Percentiles rank a stretch among this genome's conserved stretches.
Evolutionary conservation across 306 rosid genomes (phyloP).

Genomic region (Prunus dulcis): DNA sequence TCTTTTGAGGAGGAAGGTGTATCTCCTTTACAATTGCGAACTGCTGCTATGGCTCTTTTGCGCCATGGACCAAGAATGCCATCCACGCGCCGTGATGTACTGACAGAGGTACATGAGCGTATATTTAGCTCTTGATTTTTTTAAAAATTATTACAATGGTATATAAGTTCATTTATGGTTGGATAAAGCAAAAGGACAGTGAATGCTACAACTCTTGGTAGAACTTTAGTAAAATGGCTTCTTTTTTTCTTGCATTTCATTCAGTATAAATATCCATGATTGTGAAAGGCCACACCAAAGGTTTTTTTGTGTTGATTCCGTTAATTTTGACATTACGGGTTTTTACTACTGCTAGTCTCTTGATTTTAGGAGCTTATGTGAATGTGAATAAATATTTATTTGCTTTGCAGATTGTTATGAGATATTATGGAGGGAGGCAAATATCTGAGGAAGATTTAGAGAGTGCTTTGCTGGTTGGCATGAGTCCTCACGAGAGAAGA

Average conservation of each 20-base stretch:
- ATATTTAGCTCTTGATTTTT: not conserved
- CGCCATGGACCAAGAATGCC: constrained; percentile 95
- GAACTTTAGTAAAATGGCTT: not conserved
- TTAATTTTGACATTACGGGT: not conserved
- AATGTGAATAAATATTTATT: constrained; percentile 3
- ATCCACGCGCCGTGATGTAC: constrained; percentile 62
- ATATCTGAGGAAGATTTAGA: constrained; percentile 81
- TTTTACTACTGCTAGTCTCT: not conserved
- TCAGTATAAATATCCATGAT: not conserved
- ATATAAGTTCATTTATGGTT: constrained; percentile 7
- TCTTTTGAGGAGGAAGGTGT: constrained; percentile 63
- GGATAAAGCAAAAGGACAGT: constrained; percentile 11
- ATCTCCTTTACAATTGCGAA: constrained; percentile 85
- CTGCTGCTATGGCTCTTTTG: constrained; percentile 94
- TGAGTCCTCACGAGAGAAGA: constrained; percentile 86
- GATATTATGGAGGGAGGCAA: constrained; percentile 82
- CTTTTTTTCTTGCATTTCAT: not conserved
- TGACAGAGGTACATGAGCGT: constrained; percentile 54
- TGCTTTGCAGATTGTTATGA: constrained; percentile 62
- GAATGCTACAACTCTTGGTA: not conserved
- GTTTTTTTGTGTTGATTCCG: not conserved
- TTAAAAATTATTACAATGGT: not conserved
- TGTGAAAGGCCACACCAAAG: not conserved
- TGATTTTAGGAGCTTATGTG: not conserved
- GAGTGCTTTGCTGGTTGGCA: constrained; percentile 75